Evolutionary conservation across 108 stramenopile genomes (phyloP).

Genomic region (Fragilariopsis cylindrus): DNA sequence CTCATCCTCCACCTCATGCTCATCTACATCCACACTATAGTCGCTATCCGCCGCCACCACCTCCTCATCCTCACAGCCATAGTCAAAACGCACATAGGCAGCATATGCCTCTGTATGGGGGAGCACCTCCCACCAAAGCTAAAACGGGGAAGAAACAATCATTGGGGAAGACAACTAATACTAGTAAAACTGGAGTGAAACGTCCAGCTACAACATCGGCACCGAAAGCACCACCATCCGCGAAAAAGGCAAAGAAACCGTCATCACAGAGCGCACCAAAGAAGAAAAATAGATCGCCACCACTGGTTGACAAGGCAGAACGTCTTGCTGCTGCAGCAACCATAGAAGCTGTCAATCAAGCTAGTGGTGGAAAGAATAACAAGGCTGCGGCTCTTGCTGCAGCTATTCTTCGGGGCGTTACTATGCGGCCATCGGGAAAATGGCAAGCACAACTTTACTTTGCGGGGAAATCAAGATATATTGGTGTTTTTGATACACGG

Average conservation of each 20-base stretch:
- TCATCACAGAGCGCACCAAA: constrained; percentile 31
- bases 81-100: constrained; percentile 26
- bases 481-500: constrained; percentile 80
- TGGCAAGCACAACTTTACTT: constrained; percentile 90
- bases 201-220: constrained; percentile 16
- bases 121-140: constrained; percentile 30
- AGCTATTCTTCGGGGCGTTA: constrained; percentile 75
- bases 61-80: constrained; percentile 34
- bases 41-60: constrained; percentile 40
- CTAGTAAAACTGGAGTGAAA: constrained; percentile 15
- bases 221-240: constrained; percentile 11
- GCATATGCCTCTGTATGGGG: constrained; percentile 48
- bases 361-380: constrained; percentile 67
- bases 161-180: background rate
- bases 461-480: constrained; percentile 81
- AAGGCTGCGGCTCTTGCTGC: constrained; percentile 74
- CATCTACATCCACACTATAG: constrained; percentile 45
- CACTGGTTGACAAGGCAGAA: constrained; percentile 43
- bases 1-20: constrained; percentile 39
- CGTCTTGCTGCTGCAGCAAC: constrained; percentile 56
- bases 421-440: constrained; percentile 85
- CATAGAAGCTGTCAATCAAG: constrained; percentile 55
- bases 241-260: constrained; percentile 43
- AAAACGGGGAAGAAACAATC: constrained; percentile 24
- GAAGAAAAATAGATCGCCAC: constrained; percentile 50